Base-by-base conservation (phyloP, 306 rosid genomes). In the Gynostemma pentaphyllum region DNA sequence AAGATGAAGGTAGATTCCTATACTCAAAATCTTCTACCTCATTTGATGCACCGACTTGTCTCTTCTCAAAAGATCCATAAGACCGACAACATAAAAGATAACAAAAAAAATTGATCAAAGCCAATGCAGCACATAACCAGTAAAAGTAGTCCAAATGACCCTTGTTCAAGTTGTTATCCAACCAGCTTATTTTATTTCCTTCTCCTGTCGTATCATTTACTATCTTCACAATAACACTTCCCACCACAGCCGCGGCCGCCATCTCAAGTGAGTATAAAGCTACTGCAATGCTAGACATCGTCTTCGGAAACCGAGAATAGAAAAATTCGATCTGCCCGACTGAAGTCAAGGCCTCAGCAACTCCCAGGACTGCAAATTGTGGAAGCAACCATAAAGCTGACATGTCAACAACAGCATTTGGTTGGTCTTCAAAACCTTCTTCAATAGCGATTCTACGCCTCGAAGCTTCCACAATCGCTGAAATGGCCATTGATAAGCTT, bases 1-100 rank as follows among this genome's bases (percentile, higher is more conserved):
- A 80, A 1, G 82, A 74, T 2, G 80, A 44, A 27, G 73, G 72
- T 37, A 74, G 66, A 39, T 72, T 68, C 67, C 9, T 66, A 59
- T 74, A 69, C 64, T 71, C 76, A 68, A 60, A 29, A 51, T 74
- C 74, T 34, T 72, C 69, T 16, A 56, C 63, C 57, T n/a, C 57
- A 27, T 32, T 32, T 36, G 71, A 74, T 68, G 36, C 68, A 45
- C 40, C 66, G 30, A 26, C 40, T 4, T 53, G 49, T 23, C 53
- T 57, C 23, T 73, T 60, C 12, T 44, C 19, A 51, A 30, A 14
- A 61, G 70, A 69, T 7, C 75, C 54, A 9, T 62, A 62, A 42
- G 10, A 39, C 40, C 52, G 13, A 44, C 40, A 42, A 62, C 53
- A 62, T 22, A 42, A 1, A 41, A 41, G 51, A 26, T 40, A 62